Percentiles rank a stretch among this genome's conserved stretches.
These are phyloP conservation scores for Rubia yunnanensis DNA, from an alignment of 257 asterid genomes.

Conservation along the genomic window DNA sequence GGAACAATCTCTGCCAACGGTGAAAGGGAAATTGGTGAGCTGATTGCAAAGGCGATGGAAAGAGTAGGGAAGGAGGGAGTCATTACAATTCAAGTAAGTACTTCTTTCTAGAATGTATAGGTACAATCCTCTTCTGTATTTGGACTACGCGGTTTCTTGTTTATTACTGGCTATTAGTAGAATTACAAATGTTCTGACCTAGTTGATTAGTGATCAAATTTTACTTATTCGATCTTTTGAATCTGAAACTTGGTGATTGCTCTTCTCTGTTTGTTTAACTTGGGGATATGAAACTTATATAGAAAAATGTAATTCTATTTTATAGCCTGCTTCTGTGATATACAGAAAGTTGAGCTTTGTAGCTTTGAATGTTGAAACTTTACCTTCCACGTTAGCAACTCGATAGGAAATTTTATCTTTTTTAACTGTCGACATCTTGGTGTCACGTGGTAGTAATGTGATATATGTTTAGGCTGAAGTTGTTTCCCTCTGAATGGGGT, in stretches of 20 bases:
- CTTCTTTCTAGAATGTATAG: not conserved
- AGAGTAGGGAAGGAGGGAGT: slow-evolving; percentile 98
- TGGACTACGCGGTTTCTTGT: not conserved
- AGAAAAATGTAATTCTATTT: too few species aligned
- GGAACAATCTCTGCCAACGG: slow-evolving; percentile 94
- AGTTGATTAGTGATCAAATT: not conserved
- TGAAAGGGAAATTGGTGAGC: slow-evolving; percentile 87
- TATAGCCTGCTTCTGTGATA: too few species aligned
- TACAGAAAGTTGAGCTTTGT: too few species aligned
- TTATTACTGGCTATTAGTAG: not conserved
- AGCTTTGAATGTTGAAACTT: too few species aligned
- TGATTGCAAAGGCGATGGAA: slow-evolving; percentile 97
- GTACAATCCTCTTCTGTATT: not conserved
- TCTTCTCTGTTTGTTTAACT: too few species aligned
- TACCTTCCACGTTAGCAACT: too few species aligned
- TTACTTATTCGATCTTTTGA: not conserved
- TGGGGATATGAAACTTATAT: not conserved
- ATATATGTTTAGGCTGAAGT: not conserved
- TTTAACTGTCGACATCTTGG: not conserved
- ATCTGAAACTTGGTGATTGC: not conserved
- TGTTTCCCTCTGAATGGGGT: too few species aligned
- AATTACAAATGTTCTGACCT: not conserved
- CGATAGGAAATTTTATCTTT: too few species aligned
- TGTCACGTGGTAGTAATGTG: not conserved
- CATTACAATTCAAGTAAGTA: slow-evolving; percentile 82